phyloP scores from a whole-genome alignment of 345 rosid genomes.

The Rhizophora mangle region DNA sequence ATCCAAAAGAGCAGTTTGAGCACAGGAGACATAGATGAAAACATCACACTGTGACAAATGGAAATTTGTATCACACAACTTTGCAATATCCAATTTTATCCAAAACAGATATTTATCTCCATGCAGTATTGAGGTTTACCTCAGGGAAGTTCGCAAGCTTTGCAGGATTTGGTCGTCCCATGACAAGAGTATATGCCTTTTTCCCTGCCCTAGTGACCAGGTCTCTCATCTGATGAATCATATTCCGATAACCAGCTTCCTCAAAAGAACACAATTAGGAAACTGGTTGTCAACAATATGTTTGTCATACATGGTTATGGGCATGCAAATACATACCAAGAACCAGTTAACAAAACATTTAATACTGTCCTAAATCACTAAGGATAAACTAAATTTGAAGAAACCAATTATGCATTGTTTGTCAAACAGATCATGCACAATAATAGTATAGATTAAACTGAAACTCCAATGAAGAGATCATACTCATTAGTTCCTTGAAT shows the following conservation, averaged over 20 bases:
- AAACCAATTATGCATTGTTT: no score
- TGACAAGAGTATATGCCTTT: constrained; percentile 78
- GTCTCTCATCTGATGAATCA: constrained; percentile 86
- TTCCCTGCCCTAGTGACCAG: constrained; percentile 68
- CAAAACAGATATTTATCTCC: not conserved
- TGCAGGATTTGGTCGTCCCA: constrained; percentile 94
- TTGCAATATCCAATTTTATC: constrained; percentile 6
- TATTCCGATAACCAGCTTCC: constrained; percentile 90
- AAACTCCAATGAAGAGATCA: no score
- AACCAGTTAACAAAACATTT: not conserved
- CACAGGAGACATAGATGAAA: constrained; percentile 77
- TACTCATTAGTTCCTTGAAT: not conserved
- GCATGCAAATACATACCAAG: not conserved
- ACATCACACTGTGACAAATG: constrained; percentile 64
- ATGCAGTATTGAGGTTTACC: constrained; percentile 34
- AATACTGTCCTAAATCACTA: not conserved
- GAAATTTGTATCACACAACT: constrained; percentile 11
- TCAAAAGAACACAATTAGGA: constrained; percentile 11
- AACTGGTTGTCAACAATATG: constrained; percentile 10
- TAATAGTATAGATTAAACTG: no score
- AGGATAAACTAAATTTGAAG: no score
- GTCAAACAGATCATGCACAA: not conserved
- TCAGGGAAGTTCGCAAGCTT: constrained; percentile 97
- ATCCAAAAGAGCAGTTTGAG: constrained; percentile 90
- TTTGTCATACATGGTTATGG: not conserved